These are phyloP conservation scores for Pichia exigua DNA, from an alignment of 805 yeast genomes.

Conservation along the genomic window DNA sequence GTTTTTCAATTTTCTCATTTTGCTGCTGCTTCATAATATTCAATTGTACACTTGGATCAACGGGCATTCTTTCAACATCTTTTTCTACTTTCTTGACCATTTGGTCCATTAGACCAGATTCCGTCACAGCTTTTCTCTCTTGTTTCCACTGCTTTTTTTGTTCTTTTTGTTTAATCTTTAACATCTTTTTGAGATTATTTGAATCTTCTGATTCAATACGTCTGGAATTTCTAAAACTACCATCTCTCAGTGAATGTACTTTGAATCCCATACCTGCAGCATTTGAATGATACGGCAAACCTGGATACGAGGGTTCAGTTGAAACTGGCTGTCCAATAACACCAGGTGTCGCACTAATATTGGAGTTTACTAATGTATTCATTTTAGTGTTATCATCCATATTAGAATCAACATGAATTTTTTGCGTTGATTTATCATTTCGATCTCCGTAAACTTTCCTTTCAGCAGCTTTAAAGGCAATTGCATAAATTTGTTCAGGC, in stretches of 20 bases:
- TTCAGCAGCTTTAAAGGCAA: conserved; percentile 49
- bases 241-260: conserved; percentile 24
- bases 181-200: conserved; percentile 14
- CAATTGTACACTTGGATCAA: conserved; percentile 6
- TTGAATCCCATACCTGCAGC: conserved; percentile 25
- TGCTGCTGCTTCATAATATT: conserved; percentile 1
- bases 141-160: conserved; percentile 18
- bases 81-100: conserved; percentile 12
- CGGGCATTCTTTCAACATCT: conserved; percentile 6
- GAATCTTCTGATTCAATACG: conserved; percentile 2
- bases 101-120: not conserved
- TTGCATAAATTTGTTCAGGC: conserved; percentile 46
- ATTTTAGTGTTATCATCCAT: conserved; percentile 22
- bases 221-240: conserved; percentile 10
- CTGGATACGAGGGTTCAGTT: conserved; percentile 2
- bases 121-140: conserved; percentile 19
- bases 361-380: conserved; percentile 20
- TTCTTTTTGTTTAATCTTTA: conserved; percentile 19
- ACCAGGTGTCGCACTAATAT: not conserved
- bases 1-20: not conserved
- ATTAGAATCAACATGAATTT: not conserved
- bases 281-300: conserved; percentile 19
- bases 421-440: not conserved
- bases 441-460: conserved; percentile 45
- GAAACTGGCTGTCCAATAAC: not conserved